These are phyloP conservation scores for Alternaria sp. DNA, from an alignment of 2,329 filamentous ascomycete species.

Conservation along the genomic window DNA sequence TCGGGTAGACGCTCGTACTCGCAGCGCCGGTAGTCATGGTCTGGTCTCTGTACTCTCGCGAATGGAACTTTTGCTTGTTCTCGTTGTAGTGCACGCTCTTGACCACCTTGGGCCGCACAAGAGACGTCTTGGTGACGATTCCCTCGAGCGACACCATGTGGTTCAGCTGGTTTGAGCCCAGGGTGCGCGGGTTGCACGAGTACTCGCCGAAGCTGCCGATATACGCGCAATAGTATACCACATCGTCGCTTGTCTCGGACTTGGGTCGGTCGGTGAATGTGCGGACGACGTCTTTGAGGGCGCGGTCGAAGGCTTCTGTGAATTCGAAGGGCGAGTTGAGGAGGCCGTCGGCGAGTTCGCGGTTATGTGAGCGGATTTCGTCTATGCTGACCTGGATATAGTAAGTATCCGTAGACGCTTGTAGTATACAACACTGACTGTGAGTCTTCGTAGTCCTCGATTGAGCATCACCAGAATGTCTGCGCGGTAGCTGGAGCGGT, in stretches of 20 bases:
- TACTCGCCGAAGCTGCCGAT: slow-evolving; percentile 94
- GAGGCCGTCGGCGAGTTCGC: slow-evolving; percentile 79
- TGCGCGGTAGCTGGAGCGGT: slow-evolving; percentile 76
- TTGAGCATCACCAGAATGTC: slow-evolving; percentile 82
- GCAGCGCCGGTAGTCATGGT: slow-evolving; percentile 91
- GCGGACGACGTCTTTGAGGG: slow-evolving; percentile 85
- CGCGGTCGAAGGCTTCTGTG: slow-evolving; percentile 84
- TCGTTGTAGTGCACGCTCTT: slow-evolving; percentile 98
- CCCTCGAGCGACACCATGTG: slow-evolving; percentile 97
- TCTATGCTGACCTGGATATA: slow-evolving; percentile 66
- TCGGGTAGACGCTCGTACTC: slow-evolving; percentile 90
- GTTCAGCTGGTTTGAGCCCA: slow-evolving; percentile 89
- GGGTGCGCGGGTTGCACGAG: slow-evolving; percentile 89
- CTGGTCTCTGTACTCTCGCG: slow-evolving; percentile 91
- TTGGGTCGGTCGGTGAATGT: slow-evolving; percentile 77
- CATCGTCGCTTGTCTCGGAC: slow-evolving; percentile 77
- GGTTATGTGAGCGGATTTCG: slow-evolving; percentile 86
- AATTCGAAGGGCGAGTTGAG: slow-evolving; percentile 89
- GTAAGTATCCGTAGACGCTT: slow-evolving; percentile 8
- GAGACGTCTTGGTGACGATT: slow-evolving; percentile 93
- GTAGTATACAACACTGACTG: slow-evolving; percentile 45
- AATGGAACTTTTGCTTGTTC: slow-evolving; percentile 82
- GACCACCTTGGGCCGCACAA: slow-evolving; percentile 96
- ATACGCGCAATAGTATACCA: slow-evolving; percentile 93
- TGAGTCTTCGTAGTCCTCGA: slow-evolving; percentile 64